Percentiles rank a stretch among this genome's conserved stretches.
phyloP scores from a whole-genome alignment of 352 stramenopile genomes.

The Peronospora farinosa region DNA sequence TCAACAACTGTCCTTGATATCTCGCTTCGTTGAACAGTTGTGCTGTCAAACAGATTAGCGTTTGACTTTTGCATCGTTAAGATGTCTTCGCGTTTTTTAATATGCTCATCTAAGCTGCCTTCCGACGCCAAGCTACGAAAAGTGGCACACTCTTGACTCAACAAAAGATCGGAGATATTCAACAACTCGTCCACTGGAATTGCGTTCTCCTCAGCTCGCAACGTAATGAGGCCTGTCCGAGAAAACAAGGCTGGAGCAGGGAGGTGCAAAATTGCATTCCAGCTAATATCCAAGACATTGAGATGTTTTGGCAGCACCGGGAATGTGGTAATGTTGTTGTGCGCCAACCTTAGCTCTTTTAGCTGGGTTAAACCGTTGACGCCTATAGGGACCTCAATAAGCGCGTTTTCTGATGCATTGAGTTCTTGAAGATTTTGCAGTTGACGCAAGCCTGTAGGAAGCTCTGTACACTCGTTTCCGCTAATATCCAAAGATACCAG shows the following conservation, averaged over 20 bases:
- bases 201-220: slow-evolving; percentile 24
- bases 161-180: slow-evolving; percentile 18
- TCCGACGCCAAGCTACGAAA: neutral
- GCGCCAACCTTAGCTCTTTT: slow-evolving; percentile 34
- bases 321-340: slow-evolving; percentile 52
- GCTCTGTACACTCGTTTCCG: slow-evolving; percentile 40
- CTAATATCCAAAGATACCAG: slow-evolving; percentile 43
- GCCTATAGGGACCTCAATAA: slow-evolving; percentile 33
- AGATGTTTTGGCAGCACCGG: slow-evolving; percentile 29
- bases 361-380: slow-evolving; percentile 31
- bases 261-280: slow-evolving; percentile 32
- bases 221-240: slow-evolving; percentile 6
- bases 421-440: slow-evolving; percentile 39
- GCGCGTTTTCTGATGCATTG: slow-evolving; percentile 52
- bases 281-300: slow-evolving; percentile 33
- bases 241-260: slow-evolving; percentile 2
- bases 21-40: neutral
- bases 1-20: neutral
- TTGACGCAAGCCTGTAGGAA: slow-evolving; percentile 32
- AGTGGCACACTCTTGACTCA: neutral
- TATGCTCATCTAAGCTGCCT: neutral
- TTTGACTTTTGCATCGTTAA: neutral
- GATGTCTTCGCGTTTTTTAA: slow-evolving; percentile 1
- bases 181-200: slow-evolving; percentile 18
- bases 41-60: neutral